Evolutionary conservation across 2,329 filamentous ascomycete species (phyloP).

Genomic region (Cladosporium colombiae): DNA sequence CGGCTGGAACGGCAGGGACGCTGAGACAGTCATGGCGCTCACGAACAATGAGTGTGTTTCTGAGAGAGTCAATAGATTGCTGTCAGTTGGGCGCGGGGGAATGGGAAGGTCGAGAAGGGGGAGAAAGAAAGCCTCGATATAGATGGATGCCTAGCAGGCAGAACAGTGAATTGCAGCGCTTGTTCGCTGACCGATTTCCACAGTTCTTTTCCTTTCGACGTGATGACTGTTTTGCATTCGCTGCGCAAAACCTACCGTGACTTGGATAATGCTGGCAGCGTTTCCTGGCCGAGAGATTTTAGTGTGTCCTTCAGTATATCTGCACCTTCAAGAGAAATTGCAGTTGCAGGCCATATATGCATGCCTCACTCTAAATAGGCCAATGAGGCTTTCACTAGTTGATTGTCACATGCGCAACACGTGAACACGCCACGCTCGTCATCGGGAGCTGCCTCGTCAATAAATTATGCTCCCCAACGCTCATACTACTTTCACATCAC

Average conservation of each 20-base stretch:
- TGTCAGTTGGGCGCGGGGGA: not conserved
- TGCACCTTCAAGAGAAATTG: not conserved
- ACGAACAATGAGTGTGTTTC: not conserved
- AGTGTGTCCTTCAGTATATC: not conserved
- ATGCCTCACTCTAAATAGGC: not conserved
- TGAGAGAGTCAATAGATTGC: not conserved
- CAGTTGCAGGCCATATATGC: not conserved
- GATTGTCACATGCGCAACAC: not conserved
- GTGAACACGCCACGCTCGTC: not conserved
- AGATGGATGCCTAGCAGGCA: not conserved
- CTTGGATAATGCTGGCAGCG: not conserved
- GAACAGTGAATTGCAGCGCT: not conserved
- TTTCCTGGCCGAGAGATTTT: not conserved
- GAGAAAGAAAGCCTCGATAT: not conserved
- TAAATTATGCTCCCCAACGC: not conserved
- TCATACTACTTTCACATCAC: not conserved
- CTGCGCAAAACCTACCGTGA: not conserved
- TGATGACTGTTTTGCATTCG: not conserved
- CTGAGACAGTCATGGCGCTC: conserved; percentile 1
- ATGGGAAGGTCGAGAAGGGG: not conserved
- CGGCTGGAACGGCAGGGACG: not conserved
- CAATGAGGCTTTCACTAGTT: too few species aligned
- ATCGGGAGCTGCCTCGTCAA: not conserved
- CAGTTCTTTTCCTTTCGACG: not conserved
- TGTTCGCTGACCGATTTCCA: not conserved